Conservation (phyloP, 106 monocot species). For the Dioscorea alata region DNA sequence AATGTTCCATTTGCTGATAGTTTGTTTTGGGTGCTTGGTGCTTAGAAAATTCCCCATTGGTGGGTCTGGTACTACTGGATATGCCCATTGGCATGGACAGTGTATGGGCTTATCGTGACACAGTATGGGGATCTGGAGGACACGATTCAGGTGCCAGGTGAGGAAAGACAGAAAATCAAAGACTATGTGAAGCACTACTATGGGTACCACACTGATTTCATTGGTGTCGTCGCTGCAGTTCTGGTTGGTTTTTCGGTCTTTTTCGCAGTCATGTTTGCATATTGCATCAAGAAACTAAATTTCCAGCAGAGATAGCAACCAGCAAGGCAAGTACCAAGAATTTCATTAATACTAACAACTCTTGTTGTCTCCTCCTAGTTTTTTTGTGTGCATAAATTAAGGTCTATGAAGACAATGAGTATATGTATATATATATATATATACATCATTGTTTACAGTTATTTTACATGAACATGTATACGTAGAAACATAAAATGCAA, state of each 20-base stretch:
- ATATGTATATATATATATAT: too few species aligned
- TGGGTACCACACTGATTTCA: constrained; percentile 60
- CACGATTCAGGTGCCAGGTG: constrained; percentile 44
- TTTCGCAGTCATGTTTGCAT: constrained; percentile 67
- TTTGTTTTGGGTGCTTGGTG: neutral
- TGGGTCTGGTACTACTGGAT: constrained; percentile 99
- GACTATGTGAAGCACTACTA: constrained; percentile 42
- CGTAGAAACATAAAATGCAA: too few species aligned
- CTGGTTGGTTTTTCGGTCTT: constrained; percentile 60
- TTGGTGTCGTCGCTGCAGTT: constrained; percentile 50
- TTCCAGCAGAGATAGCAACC: constrained; percentile 75
- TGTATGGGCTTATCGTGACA: constrained; percentile 67
- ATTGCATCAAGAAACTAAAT: constrained; percentile 73
- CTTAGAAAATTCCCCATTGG: constrained; percentile 86
- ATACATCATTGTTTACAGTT: too few species aligned
- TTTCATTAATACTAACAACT: too few species aligned
- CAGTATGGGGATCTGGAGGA: constrained; percentile 70
- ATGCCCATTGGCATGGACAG: constrained; percentile 87
- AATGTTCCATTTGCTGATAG: neutral
- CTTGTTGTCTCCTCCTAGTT: too few species aligned
- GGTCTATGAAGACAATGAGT: too few species aligned
- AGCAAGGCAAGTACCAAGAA: too few species aligned
- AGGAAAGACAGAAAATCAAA: constrained; percentile 26
- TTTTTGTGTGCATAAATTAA: too few species aligned
- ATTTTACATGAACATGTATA: too few species aligned